Conservation (phyloP, 352 stramenopile species). For the Phytophthora meadii region DNA sequence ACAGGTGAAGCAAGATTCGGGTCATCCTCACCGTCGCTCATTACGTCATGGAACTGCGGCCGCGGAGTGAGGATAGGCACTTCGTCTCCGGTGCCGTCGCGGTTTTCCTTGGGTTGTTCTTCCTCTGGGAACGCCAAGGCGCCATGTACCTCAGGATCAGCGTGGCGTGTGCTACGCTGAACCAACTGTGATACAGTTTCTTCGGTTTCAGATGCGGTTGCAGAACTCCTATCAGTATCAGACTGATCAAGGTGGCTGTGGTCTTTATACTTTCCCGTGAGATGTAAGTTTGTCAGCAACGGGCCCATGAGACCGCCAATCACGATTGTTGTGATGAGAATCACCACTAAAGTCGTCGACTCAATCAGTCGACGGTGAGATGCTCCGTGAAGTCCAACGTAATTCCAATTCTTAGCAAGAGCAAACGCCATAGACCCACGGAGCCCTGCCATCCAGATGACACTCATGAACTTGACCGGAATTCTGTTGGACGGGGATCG, state of each 20-base stretch:
- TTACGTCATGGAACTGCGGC: constrained; percentile 73
- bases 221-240: constrained; percentile 51
- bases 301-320: constrained; percentile 81
- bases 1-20: constrained; percentile 25
- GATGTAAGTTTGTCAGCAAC: constrained; percentile 58
- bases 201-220: constrained; percentile 39
- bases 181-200: constrained; percentile 33
- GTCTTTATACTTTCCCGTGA: constrained; percentile 50
- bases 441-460: constrained; percentile 94
- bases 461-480: constrained; percentile 75
- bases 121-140: constrained; percentile 40
- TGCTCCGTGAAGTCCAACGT: constrained; percentile 66
- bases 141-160: constrained; percentile 40
- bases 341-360: constrained; percentile 88
- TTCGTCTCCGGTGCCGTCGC: constrained; percentile 37
- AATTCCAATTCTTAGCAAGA: constrained; percentile 88
- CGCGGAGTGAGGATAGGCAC: constrained; percentile 65
- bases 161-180: constrained; percentile 62
- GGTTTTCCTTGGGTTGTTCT: constrained; percentile 32
- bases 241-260: constrained; percentile 41
- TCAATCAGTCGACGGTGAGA: constrained; percentile 86
- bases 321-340: constrained; percentile 88
- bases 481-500: constrained; percentile 65
- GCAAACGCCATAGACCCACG: constrained; percentile 95
- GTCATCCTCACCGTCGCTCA: constrained; percentile 55